Base-by-base conservation (phyloP, 257 asterid genomes). In the Lycium barbarum region DNA sequence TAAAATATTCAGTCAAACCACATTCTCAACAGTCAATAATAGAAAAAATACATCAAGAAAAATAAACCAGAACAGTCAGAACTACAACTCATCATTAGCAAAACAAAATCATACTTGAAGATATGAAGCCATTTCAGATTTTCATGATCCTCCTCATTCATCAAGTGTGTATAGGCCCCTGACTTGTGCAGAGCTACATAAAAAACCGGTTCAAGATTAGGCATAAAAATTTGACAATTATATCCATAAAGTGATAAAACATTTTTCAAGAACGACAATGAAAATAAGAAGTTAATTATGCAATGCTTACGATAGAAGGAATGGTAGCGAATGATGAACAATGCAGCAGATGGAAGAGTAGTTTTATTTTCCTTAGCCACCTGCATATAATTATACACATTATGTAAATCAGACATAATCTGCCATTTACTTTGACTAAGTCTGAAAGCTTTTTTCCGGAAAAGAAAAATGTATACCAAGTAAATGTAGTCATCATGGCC, bases 401-500 rank as follows among this genome's bases (percentile, higher is more conserved):
- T 26, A 26, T 26, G 33, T 26, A 26, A 26, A 26, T 26, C 33
- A 26, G 33, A 26, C 33, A 26, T 26, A 26, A 26, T 26, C 33
- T 26, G 33, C 33, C 33, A 26, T 26, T 26, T 26, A 26, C 33
- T 26, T 26, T 26, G 33, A 26, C 33, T 26, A 26, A 26, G 33
- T 26, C 33, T 26, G 33, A 26, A 26, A 26, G 33, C 1, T 26
- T 26, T 26, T 26, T 26, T 26, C 33, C 1, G 33, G 33, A 26
- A 26, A 26, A 26, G 33, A 26, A 45, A 71, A 81, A 2, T 0
- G 9, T 20, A 13, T 91, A 95, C 99, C 98, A 95, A 20, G 84
- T 93, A 93, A 98, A 96, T 96, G 79, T 95, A 96, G 71, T 95
- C 99, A 66, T 95, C 99, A 2, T 93, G 99, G 11, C 99, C 99